A percentile compares a stretch with the other conserved stretches of the same genome.
phyloP scores from a whole-genome alignment of 768 basidiomycete genomes.

The Trametes coccinea region DNA sequence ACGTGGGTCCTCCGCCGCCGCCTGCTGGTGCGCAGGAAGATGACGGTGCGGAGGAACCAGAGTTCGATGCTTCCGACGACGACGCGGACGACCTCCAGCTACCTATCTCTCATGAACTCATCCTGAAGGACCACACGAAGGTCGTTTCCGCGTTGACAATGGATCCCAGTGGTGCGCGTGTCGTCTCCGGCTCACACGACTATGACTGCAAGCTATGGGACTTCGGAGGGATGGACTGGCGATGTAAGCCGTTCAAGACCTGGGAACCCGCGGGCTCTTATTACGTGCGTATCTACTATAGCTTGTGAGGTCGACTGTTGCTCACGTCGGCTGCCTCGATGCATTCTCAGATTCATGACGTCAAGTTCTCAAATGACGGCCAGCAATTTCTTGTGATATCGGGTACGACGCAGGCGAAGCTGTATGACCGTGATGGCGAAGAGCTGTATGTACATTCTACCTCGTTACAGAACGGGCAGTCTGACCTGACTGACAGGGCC shows the following conservation, averaged over 20 bases:
- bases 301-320: slow-evolving; percentile 4
- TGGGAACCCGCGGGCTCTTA: slow-evolving; percentile 96
- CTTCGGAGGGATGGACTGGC: slow-evolving; percentile 94
- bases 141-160: slow-evolving; percentile 90
- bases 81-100: slow-evolving; percentile 61
- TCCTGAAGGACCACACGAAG: slow-evolving; percentile 94
- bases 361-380: slow-evolving; percentile 87
- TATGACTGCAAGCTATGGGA: slow-evolving; percentile 99
- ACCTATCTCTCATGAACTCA: slow-evolving; percentile 88
- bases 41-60: slow-evolving; percentile 29
- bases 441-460: slow-evolving; percentile 65
- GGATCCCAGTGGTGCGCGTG: slow-evolving; percentile 91
- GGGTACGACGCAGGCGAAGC: slow-evolving; percentile 82
- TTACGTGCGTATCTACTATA: slow-evolving; percentile 53
- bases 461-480: slow-evolving; percentile 35
- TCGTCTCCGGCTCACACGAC: slow-evolving; percentile 92
- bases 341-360: slow-evolving; percentile 73
- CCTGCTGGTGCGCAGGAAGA: slow-evolving; percentile 2
- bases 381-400: slow-evolving; percentile 85
- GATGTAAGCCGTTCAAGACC: slow-evolving; percentile 92
- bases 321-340: neutral
- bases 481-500: slow-evolving; percentile 61
- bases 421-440: slow-evolving; percentile 92
- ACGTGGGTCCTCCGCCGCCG: slow-evolving; percentile 28
- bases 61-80: slow-evolving; percentile 44